Evolutionary conservation across 371 early-diverging fungal genomes (phyloP).

Genomic region (Saksenaea oblongispora): DNA sequence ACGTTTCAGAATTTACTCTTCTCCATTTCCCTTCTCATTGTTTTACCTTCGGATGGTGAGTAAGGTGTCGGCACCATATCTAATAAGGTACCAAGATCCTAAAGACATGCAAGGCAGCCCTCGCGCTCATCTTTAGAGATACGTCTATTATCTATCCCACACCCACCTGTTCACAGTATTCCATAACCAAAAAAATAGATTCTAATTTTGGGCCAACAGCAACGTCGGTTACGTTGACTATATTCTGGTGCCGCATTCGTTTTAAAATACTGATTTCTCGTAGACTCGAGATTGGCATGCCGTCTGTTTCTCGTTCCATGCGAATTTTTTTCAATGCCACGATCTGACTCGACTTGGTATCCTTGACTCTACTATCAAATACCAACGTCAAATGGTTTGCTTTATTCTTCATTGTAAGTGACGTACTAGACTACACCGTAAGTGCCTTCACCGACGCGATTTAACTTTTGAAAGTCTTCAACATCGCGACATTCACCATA

Average conservation of each 20-base stretch:
- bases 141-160: neutral
- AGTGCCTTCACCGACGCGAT: conserved; percentile 78
- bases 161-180: conserved; percentile 73
- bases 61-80: conserved; percentile 65
- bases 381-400: conserved; percentile 1
- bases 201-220: conserved; percentile 67
- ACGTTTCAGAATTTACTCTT: neutral
- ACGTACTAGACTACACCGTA: conserved; percentile 89
- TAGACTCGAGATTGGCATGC: conserved; percentile 81
- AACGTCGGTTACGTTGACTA: conserved; percentile 85
- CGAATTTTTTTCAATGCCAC: conserved; percentile 92
- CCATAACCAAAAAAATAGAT: conserved; percentile 77
- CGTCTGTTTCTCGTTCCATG: conserved; percentile 81
- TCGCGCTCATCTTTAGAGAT: neutral
- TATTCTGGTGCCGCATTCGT: conserved; percentile 80
- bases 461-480: conserved; percentile 69
- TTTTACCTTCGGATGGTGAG: conserved; percentile 59
- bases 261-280: conserved; percentile 93
- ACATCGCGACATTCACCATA: conserved; percentile 65
- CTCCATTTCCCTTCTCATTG: neutral
- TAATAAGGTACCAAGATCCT: conserved; percentile 71
- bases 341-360: conserved; percentile 64
- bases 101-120: neutral
- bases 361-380: conserved; percentile 54
- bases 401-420: conserved; percentile 13